Conservation (phyloP, 2,329 filamentous ascomycete species). For the Colletotrichum sp. region DNA sequence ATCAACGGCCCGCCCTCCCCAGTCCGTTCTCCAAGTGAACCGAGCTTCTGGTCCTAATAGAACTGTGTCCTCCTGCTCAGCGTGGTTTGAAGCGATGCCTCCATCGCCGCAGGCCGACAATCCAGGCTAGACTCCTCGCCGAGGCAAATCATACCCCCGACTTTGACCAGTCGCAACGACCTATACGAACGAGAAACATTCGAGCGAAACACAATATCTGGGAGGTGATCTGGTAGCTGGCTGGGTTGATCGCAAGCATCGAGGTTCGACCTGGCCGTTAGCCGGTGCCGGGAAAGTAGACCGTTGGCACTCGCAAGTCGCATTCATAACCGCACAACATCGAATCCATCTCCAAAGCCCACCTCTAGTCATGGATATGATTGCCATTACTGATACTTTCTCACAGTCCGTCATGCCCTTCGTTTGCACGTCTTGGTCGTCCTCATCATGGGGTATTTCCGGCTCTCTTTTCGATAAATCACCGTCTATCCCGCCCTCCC, state of each 20-base stretch:
- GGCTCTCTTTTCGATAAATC: not conserved
- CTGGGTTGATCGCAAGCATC: not conserved
- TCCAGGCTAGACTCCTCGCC: not conserved
- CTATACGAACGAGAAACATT: not conserved
- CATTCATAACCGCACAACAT: not conserved
- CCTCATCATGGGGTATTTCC: not conserved
- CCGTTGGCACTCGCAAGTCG: not conserved
- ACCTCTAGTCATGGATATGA: not conserved
- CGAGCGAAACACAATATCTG: not conserved
- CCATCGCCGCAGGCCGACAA: not conserved
- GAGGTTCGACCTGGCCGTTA: not conserved
- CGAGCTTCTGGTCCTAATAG: not conserved
- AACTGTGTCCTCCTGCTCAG: not conserved
- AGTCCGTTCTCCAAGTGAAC: not conserved
- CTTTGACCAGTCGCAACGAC: not conserved
- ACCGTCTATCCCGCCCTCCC: not conserved
- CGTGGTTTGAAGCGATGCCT: not conserved
- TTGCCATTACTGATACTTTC: not conserved
- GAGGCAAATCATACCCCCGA: not conserved
- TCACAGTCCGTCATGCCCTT: not conserved
- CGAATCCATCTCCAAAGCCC: not conserved
- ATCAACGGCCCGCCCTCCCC: not conserved
- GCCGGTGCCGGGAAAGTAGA: not conserved
- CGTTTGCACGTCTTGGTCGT: not conserved
- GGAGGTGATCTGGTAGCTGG: not conserved